phyloP scores from a whole-genome alignment of 179 eudicot genomes.

The Beta lomatogona region DNA sequence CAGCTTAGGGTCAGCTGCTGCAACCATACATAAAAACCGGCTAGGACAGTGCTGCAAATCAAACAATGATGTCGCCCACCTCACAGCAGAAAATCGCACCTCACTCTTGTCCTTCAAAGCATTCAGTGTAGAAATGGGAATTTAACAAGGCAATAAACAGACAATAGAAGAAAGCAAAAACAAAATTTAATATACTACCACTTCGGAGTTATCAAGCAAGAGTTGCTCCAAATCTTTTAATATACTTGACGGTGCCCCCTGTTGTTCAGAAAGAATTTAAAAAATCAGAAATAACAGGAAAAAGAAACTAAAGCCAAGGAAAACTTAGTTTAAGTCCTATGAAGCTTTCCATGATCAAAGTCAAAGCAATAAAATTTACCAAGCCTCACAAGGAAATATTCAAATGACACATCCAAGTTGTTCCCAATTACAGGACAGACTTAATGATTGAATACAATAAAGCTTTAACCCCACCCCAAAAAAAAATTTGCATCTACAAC shows the following conservation, averaged over 20 bases:
- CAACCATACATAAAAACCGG: conserved; percentile 91
- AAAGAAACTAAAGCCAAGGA: conserved; percentile 1
- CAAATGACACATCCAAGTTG: neutral
- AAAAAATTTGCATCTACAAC: neutral
- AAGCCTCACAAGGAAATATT: neutral
- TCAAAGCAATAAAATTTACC: conserved; percentile 1
- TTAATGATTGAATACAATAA: neutral
- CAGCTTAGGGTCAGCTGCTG: conserved; percentile 83
- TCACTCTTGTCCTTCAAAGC: conserved; percentile 75
- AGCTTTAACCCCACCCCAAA: neutral
- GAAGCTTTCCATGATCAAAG: neutral
- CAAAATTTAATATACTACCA: conserved; percentile 43
- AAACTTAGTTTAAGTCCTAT: conserved; percentile 1
- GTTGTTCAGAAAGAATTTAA: conserved; percentile 22
- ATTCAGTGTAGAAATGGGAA: conserved; percentile 9
- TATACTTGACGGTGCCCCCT: conserved; percentile 73
- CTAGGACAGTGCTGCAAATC: conserved; percentile 88
- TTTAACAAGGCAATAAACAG: neutral
- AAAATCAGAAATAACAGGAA: conserved; percentile 1
- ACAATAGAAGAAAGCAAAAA: neutral
- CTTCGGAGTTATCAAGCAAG: conserved; percentile 76
- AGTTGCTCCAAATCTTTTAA: conserved; percentile 76
- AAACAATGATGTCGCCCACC: conserved; percentile 94
- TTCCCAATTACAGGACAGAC: neutral
- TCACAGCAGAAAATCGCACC: conserved; percentile 95